Evolutionary conservation across 768 basidiomycete species (phyloP).

Genomic region (Suillus placidus): DNA sequence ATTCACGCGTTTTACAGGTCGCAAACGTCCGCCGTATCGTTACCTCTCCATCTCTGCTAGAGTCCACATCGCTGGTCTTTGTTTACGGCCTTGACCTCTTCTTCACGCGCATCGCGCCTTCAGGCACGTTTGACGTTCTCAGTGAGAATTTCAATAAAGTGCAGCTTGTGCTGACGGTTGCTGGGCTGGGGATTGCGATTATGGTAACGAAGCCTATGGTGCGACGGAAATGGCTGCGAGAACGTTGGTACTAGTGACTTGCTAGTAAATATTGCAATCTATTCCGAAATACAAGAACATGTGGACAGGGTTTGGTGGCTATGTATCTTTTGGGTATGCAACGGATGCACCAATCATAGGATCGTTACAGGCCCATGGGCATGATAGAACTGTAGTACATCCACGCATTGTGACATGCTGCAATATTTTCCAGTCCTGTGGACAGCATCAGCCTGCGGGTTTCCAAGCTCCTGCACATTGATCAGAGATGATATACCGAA

Average conservation of each 20-base stretch:
- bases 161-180: conserved; percentile 84
- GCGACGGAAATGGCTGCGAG: conserved; percentile 60
- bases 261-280: neutral
- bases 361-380: no score
- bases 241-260: conserved; percentile 61
- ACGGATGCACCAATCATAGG: no score
- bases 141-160: conserved; percentile 92
- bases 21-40: conserved; percentile 64
- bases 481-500: no score
- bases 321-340: no score
- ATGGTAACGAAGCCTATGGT: conserved; percentile 85
- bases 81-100: conserved; percentile 90
- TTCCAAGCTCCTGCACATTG: no score
- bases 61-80: conserved; percentile 90
- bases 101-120: conserved; percentile 81
- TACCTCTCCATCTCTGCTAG: conserved; percentile 82
- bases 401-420: no score
- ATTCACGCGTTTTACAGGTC: conserved; percentile 47
- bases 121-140: conserved; percentile 90
- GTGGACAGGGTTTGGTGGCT: no score
- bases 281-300: neutral
- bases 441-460: no score
- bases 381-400: no score
- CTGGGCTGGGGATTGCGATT: conserved; percentile 73
- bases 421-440: no score